phyloP scores from a whole-genome alignment of 2,329 filamentous ascomycete species.

The Cladophialophora exuberans region DNA sequence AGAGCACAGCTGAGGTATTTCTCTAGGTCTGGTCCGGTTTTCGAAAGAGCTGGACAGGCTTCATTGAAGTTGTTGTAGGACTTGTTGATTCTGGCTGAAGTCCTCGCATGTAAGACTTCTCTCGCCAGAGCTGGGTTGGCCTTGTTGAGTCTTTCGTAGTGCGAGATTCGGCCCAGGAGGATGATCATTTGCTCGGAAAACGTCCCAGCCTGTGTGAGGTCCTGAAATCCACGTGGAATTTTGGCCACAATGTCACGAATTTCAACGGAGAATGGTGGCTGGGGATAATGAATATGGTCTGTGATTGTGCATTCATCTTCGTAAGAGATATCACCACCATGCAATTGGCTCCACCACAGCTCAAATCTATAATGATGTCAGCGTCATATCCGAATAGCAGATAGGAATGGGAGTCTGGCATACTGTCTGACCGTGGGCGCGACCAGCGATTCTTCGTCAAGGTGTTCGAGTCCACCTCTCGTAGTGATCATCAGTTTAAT shows the following conservation, averaged over 20 bases:
- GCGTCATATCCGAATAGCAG: neutral
- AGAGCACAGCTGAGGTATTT: neutral
- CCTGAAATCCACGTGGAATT: neutral
- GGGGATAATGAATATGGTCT: neutral
- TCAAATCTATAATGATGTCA: neutral
- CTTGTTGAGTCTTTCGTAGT: neutral
- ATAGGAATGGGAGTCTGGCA: neutral
- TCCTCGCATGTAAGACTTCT: neutral
- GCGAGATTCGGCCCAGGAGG: neutral
- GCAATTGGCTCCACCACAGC: neutral
- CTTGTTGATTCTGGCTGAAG: neutral
- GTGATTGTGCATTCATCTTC: neutral
- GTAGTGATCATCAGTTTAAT: neutral
- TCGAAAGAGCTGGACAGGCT: neutral
- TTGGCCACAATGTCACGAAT: neutral
- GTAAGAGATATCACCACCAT: neutral
- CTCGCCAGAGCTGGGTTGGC: neutral
- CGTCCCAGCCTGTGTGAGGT: neutral
- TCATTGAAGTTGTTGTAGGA: neutral
- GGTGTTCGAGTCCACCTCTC: neutral
- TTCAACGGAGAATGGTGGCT: neutral
- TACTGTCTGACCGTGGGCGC: neutral
- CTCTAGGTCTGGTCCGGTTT: neutral
- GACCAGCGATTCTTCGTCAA: neutral
- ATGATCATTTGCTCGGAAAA: constrained; percentile 1